These are phyloP conservation scores for Malassezia yamatoensis DNA, from an alignment of 1,284 basidiomycete genomes.

Conservation along the genomic window DNA sequence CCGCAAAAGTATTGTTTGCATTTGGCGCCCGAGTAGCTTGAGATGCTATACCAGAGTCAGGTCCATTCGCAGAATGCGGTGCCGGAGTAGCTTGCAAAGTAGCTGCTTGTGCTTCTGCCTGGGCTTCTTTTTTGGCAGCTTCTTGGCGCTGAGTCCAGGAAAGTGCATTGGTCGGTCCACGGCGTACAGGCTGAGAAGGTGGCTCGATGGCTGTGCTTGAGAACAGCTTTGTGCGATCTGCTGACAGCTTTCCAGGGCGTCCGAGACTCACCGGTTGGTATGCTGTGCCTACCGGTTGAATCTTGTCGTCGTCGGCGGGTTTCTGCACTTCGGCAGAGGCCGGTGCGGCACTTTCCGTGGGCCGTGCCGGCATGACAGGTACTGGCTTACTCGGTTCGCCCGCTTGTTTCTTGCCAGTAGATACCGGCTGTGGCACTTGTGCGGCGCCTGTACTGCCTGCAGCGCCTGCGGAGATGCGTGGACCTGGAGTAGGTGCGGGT, in stretches of 20 bases:
- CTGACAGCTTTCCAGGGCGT: conserved; percentile 43
- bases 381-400: neutral
- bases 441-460: neutral
- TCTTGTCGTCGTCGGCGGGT: conserved; percentile 38
- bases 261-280: conserved; percentile 41
- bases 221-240: conserved; percentile 37
- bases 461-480: neutral
- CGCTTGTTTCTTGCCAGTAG: too few relatives aligned
- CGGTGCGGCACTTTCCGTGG: conserved; percentile 9
- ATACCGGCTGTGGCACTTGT: conserved; percentile 16
- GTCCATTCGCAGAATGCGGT: neutral
- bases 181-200: conserved; percentile 19
- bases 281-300: conserved; percentile 43
- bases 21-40: conserved; percentile 1
- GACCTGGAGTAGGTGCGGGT: conserved; percentile 20
- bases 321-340: conserved; percentile 18
- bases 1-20: neutral
- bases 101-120: conserved; percentile 23
- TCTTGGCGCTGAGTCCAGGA: conserved; percentile 47
- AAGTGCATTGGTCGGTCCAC: conserved; percentile 21
- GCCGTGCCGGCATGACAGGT: neutral
- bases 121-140: conserved; percentile 32
- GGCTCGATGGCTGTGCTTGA: conserved; percentile 20
- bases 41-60: neutral
- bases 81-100: conserved; percentile 8